phyloP scores from a whole-genome alignment of 805 yeast genomes.

The Spathaspora arborariae region DNA sequence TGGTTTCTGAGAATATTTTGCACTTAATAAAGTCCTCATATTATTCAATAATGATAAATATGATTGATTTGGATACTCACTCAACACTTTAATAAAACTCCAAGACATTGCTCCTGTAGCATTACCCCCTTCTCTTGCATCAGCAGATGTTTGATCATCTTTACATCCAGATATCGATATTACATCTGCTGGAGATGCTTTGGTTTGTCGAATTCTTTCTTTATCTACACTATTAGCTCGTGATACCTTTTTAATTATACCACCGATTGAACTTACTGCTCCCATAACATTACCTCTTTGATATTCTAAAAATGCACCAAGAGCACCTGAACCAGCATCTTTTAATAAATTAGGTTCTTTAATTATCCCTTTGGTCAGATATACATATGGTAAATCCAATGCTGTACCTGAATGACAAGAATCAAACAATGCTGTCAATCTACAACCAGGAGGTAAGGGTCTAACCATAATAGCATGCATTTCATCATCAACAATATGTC shows the following conservation, averaged over 20 bases:
- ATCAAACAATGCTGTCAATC: slow-evolving; percentile 36
- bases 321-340: slow-evolving; percentile 34
- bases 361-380: slow-evolving; percentile 37
- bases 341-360: slow-evolving; percentile 36
- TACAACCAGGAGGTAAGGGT: slow-evolving; percentile 32
- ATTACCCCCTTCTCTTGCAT: slow-evolving; percentile 31
- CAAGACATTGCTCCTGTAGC: slow-evolving; percentile 40
- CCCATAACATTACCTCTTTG: slow-evolving; percentile 36
- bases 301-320: slow-evolving; percentile 28
- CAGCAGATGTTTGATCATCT: slow-evolving; percentile 40
- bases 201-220: slow-evolving; percentile 23
- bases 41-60: slow-evolving; percentile 33
- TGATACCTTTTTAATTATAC: slow-evolving; percentile 32
- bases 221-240: slow-evolving; percentile 15
- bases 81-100: slow-evolving; percentile 29
- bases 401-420: slow-evolving; percentile 41
- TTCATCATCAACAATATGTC: slow-evolving; percentile 34
- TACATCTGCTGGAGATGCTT: slow-evolving; percentile 37
- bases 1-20: slow-evolving; percentile 36
- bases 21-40: slow-evolving; percentile 29
- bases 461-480: slow-evolving; percentile 39
- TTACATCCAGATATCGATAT: slow-evolving; percentile 36
- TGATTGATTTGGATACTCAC: slow-evolving; percentile 27
- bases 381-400: slow-evolving; percentile 36
- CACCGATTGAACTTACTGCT: slow-evolving; percentile 32